Conservation (phyloP, 2,329 filamentous ascomycete genomes). For the Nigrograna mackinnonii region DNA sequence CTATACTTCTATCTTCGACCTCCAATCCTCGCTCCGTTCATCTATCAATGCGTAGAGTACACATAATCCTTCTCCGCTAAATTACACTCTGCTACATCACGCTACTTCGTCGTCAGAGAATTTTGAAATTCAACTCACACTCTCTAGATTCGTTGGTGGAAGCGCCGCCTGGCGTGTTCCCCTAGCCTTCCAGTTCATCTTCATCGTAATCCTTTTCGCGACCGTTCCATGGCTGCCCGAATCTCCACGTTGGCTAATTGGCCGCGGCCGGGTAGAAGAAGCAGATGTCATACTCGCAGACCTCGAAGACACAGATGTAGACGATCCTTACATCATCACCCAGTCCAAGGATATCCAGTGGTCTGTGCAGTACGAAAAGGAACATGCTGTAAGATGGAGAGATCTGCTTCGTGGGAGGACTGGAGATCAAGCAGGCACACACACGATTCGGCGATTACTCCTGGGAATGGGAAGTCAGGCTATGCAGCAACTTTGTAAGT, state of each 20-base stretch:
- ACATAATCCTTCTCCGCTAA: too few relatives aligned
- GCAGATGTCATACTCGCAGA: conserved; percentile 54
- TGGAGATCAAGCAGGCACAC: conserved; percentile 48
- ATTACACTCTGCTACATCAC: too few relatives aligned
- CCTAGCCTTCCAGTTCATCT: conserved; percentile 55
- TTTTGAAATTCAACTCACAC: neutral
- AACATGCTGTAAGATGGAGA: conserved; percentile 54
- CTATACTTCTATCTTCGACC: neutral
- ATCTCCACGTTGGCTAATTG: conserved; percentile 52
- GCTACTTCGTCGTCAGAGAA: too few relatives aligned
- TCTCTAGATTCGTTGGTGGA: neutral
- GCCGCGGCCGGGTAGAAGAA: conserved; percentile 48
- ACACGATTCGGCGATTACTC: conserved; percentile 54
- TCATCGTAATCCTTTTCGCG: conserved; percentile 50
- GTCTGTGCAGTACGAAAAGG: conserved; percentile 52
- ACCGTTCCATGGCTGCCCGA: conserved; percentile 54
- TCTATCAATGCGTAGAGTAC: too few relatives aligned
- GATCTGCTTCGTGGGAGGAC: conserved; percentile 54
- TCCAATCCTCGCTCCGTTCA: too few relatives aligned
- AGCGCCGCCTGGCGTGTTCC: conserved; percentile 25
- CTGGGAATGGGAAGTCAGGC: conserved; percentile 59
- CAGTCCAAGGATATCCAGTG: conserved; percentile 53
- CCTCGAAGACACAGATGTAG: conserved; percentile 29
- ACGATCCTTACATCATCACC: conserved; percentile 47
- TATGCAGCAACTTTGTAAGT: conserved; percentile 53